Evolutionary conservation across 2,329 filamentous ascomycete species (phyloP).

Genomic region (Trichoderma sp.): DNA sequence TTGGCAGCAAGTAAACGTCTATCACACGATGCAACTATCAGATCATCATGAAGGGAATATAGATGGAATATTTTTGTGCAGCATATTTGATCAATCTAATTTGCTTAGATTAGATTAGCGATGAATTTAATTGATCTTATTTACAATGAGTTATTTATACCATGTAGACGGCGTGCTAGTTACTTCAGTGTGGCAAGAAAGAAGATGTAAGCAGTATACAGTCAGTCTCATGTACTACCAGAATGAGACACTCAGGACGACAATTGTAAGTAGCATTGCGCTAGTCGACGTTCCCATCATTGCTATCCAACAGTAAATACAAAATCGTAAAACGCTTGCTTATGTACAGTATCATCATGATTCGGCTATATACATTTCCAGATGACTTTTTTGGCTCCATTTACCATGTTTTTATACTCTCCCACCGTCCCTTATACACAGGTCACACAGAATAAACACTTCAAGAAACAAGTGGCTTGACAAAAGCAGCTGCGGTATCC

Average conservation of each 20-base stretch:
- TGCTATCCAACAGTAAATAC: background rate
- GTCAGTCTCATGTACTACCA: background rate
- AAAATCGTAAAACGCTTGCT: background rate
- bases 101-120: background rate
- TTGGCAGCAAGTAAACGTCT: background rate
- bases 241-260: background rate
- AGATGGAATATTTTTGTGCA: background rate
- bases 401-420: background rate
- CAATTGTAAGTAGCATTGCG: background rate
- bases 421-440: background rate
- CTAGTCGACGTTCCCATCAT: background rate
- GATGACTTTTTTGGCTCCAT: background rate
- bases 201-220: background rate
- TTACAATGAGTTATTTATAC: background rate
- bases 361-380: background rate
- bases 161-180: too few relatives aligned
- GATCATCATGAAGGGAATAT: background rate
- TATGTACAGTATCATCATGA: constrained; percentile 7
- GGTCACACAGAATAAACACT: background rate
- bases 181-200: background rate
- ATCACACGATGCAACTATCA: background rate
- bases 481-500: constrained; percentile 28
- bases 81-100: background rate
- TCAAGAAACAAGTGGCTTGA: background rate
- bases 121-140: background rate